Conservation (phyloP, 345 rosid species). For the Linum tenue region DNA sequence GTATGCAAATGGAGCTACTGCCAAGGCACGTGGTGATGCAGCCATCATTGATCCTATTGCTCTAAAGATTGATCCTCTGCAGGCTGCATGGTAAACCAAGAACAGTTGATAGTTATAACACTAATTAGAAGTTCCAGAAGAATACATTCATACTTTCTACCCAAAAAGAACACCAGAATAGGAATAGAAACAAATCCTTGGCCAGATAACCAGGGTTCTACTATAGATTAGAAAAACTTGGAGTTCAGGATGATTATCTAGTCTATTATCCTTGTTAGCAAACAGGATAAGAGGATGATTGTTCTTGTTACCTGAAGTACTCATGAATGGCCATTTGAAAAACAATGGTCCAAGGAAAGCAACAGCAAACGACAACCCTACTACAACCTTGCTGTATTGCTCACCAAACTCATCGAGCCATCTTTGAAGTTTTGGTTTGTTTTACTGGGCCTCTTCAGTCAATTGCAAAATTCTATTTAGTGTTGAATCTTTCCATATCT, state of each 20-base stretch:
- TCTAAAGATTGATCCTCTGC: constrained; percentile 91
- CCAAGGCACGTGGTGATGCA: constrained; percentile 95
- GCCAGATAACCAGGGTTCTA: neutral
- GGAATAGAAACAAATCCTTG: neutral
- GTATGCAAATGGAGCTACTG: constrained; percentile 98
- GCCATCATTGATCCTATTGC: constrained; percentile 96
- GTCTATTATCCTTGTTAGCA: neutral
- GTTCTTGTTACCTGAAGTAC: constrained; percentile 60
- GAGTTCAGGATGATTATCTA: neutral
- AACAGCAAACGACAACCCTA: constrained; percentile 62
- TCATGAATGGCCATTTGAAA: constrained; percentile 87
- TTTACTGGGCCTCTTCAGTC: constrained; percentile 88
- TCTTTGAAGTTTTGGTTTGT: constrained; percentile 86
- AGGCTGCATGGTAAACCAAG: constrained; percentile 37
- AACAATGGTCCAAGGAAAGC: constrained; percentile 80
- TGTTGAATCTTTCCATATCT: constrained; percentile 87
- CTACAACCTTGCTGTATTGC: constrained; percentile 81
- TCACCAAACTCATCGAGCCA: constrained; percentile 98
- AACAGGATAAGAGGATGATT: neutral
- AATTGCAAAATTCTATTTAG: constrained; percentile 79
- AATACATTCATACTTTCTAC: neutral
- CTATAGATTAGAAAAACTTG: neutral
- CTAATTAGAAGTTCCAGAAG: neutral
- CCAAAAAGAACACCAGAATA: no score
- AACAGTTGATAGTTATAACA: neutral